Conservation (phyloP, 108 stramenopile species). For the Asterionellopsis glacialis region DNA sequence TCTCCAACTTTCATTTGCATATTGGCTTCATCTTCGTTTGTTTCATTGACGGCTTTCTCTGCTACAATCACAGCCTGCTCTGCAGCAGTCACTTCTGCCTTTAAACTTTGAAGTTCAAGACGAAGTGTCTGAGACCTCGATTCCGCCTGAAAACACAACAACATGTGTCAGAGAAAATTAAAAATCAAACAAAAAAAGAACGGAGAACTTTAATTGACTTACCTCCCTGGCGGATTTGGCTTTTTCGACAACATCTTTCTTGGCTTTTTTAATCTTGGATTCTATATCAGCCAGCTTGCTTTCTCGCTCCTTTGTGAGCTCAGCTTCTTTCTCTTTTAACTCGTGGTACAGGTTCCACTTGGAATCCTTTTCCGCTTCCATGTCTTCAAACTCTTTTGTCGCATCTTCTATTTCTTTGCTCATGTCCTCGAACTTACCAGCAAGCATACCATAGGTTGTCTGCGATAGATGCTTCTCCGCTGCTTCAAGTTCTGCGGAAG, state of each 20-base stretch:
- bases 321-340: conserved; percentile 76
- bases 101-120: conserved; percentile 73
- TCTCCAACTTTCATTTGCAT: conserved; percentile 75
- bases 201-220: conserved; percentile 11
- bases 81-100: conserved; percentile 60
- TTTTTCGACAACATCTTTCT: conserved; percentile 46
- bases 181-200: conserved; percentile 1
- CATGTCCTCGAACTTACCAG: conserved; percentile 67
- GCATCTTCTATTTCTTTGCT: conserved; percentile 61
- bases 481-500: conserved; percentile 61
- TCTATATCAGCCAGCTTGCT: conserved; percentile 71
- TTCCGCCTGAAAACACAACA: conserved; percentile 35
- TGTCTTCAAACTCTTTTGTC: conserved; percentile 44
- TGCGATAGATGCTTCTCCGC: conserved; percentile 87
- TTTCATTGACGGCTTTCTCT: conserved; percentile 56
- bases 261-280: conserved; percentile 56
- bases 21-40: conserved; percentile 49
- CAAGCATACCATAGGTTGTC: conserved; percentile 77
- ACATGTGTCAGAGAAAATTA: background rate
- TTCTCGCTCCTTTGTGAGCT: conserved; percentile 75
- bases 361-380: conserved; percentile 65
- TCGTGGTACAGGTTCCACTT: conserved; percentile 82
- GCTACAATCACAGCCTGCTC: conserved; percentile 56
- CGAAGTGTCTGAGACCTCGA: conserved; percentile 65
- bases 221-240: conserved; percentile 66